A percentile compares a stretch with the other conserved stretches of the same genome.
Conservation (phyloP, 2,329 filamentous ascomycete genomes). For the Pseudogymnoascus sp. region DNA sequence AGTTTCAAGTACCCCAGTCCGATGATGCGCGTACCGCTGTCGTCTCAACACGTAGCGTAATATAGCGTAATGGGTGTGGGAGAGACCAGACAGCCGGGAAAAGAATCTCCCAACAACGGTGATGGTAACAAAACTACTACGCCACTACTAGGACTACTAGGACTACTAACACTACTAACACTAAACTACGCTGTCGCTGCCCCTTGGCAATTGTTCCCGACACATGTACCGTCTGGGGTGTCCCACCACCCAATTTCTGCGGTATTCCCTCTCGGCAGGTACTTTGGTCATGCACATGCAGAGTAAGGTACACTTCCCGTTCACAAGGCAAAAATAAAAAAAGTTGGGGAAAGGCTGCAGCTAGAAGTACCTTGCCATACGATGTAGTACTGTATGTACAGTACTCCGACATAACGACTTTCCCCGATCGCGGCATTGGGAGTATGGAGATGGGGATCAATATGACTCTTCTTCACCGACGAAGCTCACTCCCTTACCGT, state of each 20-base stretch:
- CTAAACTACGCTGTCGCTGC: background rate
- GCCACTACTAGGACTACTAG: too few relatives aligned
- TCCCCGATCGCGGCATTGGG: background rate
- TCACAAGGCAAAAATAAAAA: background rate
- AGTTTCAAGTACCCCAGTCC: background rate
- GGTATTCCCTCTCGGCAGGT: background rate
- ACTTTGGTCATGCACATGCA: background rate
- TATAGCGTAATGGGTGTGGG: too few relatives aligned
- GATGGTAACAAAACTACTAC: too few relatives aligned
- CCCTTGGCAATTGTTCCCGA: background rate
- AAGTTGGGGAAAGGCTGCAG: background rate
- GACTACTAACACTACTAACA: too few relatives aligned
- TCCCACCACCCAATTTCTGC: background rate
- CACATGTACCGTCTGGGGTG: background rate
- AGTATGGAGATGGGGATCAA: background rate
- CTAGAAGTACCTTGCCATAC: background rate
- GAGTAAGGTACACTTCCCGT: background rate
- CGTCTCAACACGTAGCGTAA: too few relatives aligned
- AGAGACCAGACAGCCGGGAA: too few relatives aligned
- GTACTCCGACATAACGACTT: background rate
- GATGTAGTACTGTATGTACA: background rate
- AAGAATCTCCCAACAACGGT: background rate
- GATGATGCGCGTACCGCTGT: background rate
- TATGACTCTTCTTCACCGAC: background rate
- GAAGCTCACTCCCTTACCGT: background rate